Conservation (phyloP, 2,329 filamentous ascomycete species). For the Hypoxylon sp. region DNA sequence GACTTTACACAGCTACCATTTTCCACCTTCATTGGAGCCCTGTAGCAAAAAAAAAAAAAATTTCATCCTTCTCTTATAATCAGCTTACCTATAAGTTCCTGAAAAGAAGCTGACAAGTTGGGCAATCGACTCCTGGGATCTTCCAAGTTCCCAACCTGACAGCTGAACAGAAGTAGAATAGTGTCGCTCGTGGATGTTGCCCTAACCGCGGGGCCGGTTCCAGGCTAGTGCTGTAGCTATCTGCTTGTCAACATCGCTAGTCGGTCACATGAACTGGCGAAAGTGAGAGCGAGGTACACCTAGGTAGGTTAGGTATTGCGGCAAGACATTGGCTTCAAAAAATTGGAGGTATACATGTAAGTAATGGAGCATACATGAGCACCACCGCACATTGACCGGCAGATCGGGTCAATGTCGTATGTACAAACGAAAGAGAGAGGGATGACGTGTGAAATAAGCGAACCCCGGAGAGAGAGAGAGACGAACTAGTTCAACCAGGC, state of each 20-base stretch:
- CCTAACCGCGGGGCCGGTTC: constrained; percentile 27
- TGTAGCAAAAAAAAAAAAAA: too few relatives aligned
- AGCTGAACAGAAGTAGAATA: constrained; percentile 33
- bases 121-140: constrained; percentile 27
- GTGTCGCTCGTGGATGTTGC: constrained; percentile 19
- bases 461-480: constrained; percentile 4
- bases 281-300: too few relatives aligned
- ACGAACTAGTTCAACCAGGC: constrained; percentile 28
- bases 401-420: too few relatives aligned
- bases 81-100: too few relatives aligned
- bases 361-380: too few relatives aligned
- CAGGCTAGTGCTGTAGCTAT: constrained; percentile 26
- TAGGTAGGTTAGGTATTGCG: too few relatives aligned
- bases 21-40: constrained; percentile 8
- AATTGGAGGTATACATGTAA: too few relatives aligned
- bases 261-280: too few relatives aligned
- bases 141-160: constrained; percentile 31
- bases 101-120: constrained; percentile 10
- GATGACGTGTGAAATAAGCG: constrained; percentile 24
- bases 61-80: too few relatives aligned
- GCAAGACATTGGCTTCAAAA: too few relatives aligned
- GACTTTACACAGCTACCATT: constrained; percentile 23
- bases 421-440: constrained; percentile 4
- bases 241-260: constrained; percentile 33
- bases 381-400: too few relatives aligned